Evolutionary conservation across 2,329 filamentous ascomycete species (phyloP).

Genomic region (Orbilia brochopaga): DNA sequence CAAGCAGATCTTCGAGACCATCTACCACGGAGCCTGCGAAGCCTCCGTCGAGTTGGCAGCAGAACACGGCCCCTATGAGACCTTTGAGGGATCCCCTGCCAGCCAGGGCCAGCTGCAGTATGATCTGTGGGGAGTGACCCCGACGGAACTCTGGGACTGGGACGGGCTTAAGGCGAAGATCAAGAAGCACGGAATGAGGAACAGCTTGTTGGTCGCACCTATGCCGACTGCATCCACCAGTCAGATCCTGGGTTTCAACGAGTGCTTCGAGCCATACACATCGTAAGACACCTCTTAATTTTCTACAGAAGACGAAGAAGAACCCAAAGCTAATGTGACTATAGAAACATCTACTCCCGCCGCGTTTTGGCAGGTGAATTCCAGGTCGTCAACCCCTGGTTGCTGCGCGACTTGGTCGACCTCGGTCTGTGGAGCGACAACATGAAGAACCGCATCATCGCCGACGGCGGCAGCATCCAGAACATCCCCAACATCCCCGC

Average conservation of each 20-base stretch:
- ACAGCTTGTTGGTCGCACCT: conserved; percentile 91
- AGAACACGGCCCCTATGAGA: conserved; percentile 81
- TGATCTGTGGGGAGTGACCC: conserved; percentile 97
- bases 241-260: conserved; percentile 98
- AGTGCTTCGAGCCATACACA: conserved; percentile 99
- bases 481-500: conserved; percentile 95
- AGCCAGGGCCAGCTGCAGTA: conserved; percentile 96
- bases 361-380: conserved; percentile 98
- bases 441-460: conserved; percentile 99
- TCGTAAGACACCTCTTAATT: conserved; percentile 61
- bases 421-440: conserved; percentile 98
- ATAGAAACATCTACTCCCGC: conserved; percentile 90
- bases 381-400: conserved; percentile 99
- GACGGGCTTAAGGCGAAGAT: conserved; percentile 84
- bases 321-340: background rate
- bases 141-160: conserved; percentile 97
- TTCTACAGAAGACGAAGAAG: background rate
- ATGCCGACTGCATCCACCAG: conserved; percentile 98
- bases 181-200: conserved; percentile 89
- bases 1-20: conserved; percentile 98
- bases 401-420: conserved; percentile 96
- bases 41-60: conserved; percentile 86
- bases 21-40: conserved; percentile 93
- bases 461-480: conserved; percentile 92
- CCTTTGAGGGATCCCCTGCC: conserved; percentile 90